These are phyloP conservation scores for Heliocybe sulcata DNA, from an alignment of 1,284 basidiomycete genomes.

Conservation along the genomic window DNA sequence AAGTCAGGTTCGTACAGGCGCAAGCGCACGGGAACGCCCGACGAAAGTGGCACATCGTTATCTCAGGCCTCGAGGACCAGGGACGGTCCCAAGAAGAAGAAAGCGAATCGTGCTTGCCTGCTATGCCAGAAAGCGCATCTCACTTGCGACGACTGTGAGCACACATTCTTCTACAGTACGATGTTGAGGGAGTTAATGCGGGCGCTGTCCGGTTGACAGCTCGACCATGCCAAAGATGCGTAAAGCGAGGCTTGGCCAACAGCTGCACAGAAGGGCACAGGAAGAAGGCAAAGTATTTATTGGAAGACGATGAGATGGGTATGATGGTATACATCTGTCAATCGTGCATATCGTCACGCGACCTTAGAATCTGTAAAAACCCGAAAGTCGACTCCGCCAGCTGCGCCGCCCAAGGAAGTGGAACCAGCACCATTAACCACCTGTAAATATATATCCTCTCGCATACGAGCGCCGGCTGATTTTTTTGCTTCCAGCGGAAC, in stretches of 20 bases:
- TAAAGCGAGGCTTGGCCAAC: slow-evolving; percentile 87
- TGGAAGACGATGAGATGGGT: slow-evolving; percentile 91
- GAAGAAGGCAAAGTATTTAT: slow-evolving; percentile 96
- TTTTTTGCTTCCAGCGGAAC: slow-evolving; percentile 29
- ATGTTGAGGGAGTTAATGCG: neutral
- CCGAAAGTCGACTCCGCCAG: slow-evolving; percentile 19
- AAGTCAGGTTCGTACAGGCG: slow-evolving; percentile 20
- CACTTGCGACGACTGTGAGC: slow-evolving; percentile 93
- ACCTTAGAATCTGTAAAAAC: slow-evolving; percentile 53
- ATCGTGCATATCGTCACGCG: neutral
- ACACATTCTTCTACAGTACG: slow-evolving; percentile 2
- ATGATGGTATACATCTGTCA: slow-evolving; percentile 20
- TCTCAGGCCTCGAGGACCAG: slow-evolving; percentile 33
- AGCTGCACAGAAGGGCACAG: slow-evolving; percentile 91
- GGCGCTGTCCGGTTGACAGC: slow-evolving; percentile 41
- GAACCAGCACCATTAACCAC: slow-evolving; percentile 22
- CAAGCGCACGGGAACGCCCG: slow-evolving; percentile 38
- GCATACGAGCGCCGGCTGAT: neutral
- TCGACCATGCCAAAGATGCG: slow-evolving; percentile 90
- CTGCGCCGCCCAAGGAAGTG: slow-evolving; percentile 8
- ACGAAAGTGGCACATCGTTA: slow-evolving; percentile 33
- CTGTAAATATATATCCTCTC: slow-evolving; percentile 14
- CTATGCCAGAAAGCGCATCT: slow-evolving; percentile 95
- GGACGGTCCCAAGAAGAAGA: slow-evolving; percentile 83
- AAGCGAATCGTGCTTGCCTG: slow-evolving; percentile 88